Conservation (phyloP, 2,329 filamentous ascomycete genomes). For the Penicillium griseofulvum region DNA sequence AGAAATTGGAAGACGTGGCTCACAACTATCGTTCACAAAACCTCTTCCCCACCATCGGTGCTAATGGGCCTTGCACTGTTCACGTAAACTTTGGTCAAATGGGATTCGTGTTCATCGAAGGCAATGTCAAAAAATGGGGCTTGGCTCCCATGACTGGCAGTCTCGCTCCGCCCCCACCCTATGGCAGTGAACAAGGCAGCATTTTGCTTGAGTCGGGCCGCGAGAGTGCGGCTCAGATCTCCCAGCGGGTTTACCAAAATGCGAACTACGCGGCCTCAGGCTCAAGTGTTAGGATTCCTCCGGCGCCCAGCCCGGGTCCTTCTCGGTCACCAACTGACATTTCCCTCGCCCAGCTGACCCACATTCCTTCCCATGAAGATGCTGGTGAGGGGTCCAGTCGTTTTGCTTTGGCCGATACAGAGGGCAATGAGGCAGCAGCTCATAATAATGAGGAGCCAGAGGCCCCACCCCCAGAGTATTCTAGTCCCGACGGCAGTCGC, state of each 20-base stretch:
- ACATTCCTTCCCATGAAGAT: constrained; percentile 64
- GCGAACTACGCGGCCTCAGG: constrained; percentile 73
- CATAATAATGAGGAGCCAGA: constrained; percentile 24
- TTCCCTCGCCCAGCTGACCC: constrained; percentile 81
- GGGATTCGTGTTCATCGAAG: constrained; percentile 98
- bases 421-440: constrained; percentile 12
- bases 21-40: constrained; percentile 93
- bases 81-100: constrained; percentile 98
- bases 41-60: constrained; percentile 96
- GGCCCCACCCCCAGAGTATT: constrained; percentile 49
- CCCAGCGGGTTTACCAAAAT: constrained; percentile 47
- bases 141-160: constrained; percentile 93
- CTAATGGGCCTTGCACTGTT: constrained; percentile 85
- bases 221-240: constrained; percentile 48
- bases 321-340: constrained; percentile 92
- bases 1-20: constrained; percentile 90
- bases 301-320: constrained; percentile 83
- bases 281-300: constrained; percentile 69
- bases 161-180: constrained; percentile 89
- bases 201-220: constrained; percentile 86
- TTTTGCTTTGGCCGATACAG: constrained; percentile 25
- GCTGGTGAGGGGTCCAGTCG: constrained; percentile 69
- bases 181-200: constrained; percentile 94
- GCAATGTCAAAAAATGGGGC: constrained; percentile 99
- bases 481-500: constrained; percentile 55